phyloP scores from a whole-genome alignment of 768 basidiomycete genomes.

The Coprinellus aureogranulatus region DNA sequence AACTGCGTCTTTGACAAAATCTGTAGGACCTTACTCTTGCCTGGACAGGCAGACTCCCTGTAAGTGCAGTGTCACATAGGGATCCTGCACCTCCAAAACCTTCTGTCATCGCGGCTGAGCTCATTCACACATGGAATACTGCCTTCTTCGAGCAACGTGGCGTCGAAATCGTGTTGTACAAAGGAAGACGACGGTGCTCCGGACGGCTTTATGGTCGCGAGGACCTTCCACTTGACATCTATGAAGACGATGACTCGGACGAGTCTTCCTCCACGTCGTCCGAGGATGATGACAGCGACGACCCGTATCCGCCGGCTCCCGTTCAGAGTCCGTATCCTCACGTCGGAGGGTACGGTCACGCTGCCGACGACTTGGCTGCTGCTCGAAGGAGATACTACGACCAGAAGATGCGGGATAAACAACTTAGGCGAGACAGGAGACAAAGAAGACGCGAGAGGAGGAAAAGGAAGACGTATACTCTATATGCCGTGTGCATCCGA shows the following conservation, averaged over 20 bases:
- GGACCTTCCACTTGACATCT: constrained; percentile 52
- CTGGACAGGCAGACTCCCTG: constrained; percentile 75
- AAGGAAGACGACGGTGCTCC: constrained; percentile 75
- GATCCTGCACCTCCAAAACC: constrained; percentile 54
- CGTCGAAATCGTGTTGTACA: constrained; percentile 79
- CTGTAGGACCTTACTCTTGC: constrained; percentile 67
- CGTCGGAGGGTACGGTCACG: not conserved
- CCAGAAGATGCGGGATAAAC: constrained; percentile 49
- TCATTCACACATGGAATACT: constrained; percentile 77
- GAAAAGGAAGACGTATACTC: constrained; percentile 58
- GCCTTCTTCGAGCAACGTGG: constrained; percentile 74
- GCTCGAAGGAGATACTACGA: constrained; percentile 53
- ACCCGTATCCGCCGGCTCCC: not conserved
- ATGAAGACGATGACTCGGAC: constrained; percentile 33
- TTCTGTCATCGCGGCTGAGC: constrained; percentile 60
- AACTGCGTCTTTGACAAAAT: not conserved
- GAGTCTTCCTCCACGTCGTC: constrained; percentile 2
- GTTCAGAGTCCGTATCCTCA: not conserved
- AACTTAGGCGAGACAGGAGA: constrained; percentile 61
- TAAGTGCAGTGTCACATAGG: constrained; percentile 37
- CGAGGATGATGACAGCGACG: constrained; percentile 9
- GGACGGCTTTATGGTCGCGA: constrained; percentile 54
- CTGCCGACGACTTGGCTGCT: constrained; percentile 33
- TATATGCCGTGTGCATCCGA: constrained; percentile 58
- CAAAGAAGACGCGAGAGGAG: constrained; percentile 54